Evolutionary conservation across 2,329 filamentous ascomycete species (phyloP), one percentile per base, ranked within the genome.

Genomic region (Pestalotiopsis fici): DNA sequence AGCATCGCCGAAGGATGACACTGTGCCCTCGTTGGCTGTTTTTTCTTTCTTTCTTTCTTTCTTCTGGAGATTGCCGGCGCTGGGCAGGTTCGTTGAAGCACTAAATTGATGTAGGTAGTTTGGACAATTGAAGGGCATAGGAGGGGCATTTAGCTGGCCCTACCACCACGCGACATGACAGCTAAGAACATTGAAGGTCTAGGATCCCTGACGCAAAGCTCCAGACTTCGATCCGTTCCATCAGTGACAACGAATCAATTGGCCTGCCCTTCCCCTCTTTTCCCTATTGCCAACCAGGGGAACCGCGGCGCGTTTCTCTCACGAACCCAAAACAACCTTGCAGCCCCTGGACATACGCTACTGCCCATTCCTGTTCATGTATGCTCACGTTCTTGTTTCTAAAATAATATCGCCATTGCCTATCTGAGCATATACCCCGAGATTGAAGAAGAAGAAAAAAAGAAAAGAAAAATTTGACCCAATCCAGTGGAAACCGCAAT

Each of bases 241-340:
- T 6, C 2, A 35, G 6, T 11, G 11, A 28, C 62, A 55, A 43
- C 62, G 43, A 64, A 64, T 64, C 62, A 64, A 15, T 47, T 35
- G 37, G 31, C 43, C 39, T 60, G 64, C 62, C 60, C 18, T 18
- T 5, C 57, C 31, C 31, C 31, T 35, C 31, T 35, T 35, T 35
- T 62, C 73, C 12, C 39, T 47, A 47, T 47, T 47, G 12, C 13
- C 39, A 15, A 47, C 13, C 13, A 47, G 39, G 74, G 69, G 74
- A 73, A 68, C 47, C 39, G 70, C 69, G 68, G 66, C 75, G 75
- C 74, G 74, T 75, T 72, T 75, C 73, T 70, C 70, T 69, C 69
- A 71, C 71, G 68, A 67, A 67, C 70, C 59, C 73, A 73, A 76
- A 76, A 75, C 73, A 74, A 71, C 65, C 69, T 68, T 67, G 66